Conservation (phyloP, 2,329 filamentous ascomycete species). For the Niveomyces coronatus region DNA sequence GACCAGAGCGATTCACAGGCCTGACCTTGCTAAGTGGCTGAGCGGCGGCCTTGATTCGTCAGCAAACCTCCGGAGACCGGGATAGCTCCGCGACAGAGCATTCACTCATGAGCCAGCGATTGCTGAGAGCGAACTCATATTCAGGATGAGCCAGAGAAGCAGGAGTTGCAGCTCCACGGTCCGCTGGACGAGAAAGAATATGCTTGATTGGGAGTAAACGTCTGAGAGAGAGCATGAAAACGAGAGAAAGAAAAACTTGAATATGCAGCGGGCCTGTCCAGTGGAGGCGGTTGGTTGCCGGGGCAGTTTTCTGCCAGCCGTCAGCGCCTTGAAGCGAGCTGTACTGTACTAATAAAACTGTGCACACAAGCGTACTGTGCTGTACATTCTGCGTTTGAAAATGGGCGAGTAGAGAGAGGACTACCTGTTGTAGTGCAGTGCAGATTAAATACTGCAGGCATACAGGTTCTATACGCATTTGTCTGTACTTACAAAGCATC, state of each 20-base stretch:
- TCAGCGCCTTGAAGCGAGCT: constrained; percentile 8
- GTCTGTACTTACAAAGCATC: too few relatives aligned
- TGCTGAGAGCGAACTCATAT: not conserved
- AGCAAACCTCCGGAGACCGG: constrained; percentile 10
- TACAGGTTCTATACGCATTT: too few relatives aligned
- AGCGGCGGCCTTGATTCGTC: constrained; percentile 9
- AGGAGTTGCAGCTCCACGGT: not conserved
- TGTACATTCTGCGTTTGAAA: too few relatives aligned
- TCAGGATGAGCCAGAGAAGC: not conserved
- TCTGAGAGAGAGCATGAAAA: not conserved
- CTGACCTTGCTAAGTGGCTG: too few relatives aligned
- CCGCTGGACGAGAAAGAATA: not conserved
- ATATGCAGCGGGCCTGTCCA: not conserved
- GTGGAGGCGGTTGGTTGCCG: constrained; percentile 1
- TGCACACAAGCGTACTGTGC: too few relatives aligned
- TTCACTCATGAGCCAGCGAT: constrained; percentile 3
- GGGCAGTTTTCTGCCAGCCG: constrained; percentile 7
- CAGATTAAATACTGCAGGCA: too few relatives aligned
- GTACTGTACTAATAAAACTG: too few relatives aligned
- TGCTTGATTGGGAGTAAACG: not conserved
- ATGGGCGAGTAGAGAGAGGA: too few relatives aligned
- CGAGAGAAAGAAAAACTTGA: not conserved
- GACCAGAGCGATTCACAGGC: constrained; percentile 1
- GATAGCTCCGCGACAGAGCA: constrained; percentile 10
- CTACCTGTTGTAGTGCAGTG: too few relatives aligned